These are phyloP conservation scores for Annulohypoxylon stygium DNA, from an alignment of 495 filamentous ascomycete species.

Conservation along the genomic window DNA sequence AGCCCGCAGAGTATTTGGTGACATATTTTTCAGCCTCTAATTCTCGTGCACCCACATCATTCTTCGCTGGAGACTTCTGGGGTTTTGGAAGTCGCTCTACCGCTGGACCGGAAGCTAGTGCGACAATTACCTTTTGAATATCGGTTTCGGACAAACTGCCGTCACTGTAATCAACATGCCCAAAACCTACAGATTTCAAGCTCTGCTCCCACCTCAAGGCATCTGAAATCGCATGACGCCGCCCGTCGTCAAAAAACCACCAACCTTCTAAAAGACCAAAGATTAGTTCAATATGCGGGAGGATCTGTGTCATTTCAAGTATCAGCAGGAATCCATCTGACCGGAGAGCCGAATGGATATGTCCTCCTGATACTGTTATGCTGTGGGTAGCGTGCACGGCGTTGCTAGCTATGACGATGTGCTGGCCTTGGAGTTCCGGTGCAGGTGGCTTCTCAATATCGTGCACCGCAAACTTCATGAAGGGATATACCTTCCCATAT, in stretches of 20 bases:
- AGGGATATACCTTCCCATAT: neutral
- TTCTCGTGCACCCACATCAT: neutral
- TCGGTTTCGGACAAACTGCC: conserved; percentile 1
- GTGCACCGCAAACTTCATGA: neutral
- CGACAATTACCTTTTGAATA: neutral
- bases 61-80: neutral
- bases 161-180: neutral
- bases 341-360: neutral
- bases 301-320: neutral
- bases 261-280: conserved; percentile 2
- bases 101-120: neutral
- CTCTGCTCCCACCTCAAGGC: neutral
- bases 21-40: neutral
- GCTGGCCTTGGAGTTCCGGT: neutral
- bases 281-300: neutral
- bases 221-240: neutral
- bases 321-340: neutral
- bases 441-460: neutral
- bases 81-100: neutral
- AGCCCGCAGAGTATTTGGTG: neutral
- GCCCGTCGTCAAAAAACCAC: neutral
- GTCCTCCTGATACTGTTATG: neutral
- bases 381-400: neutral
- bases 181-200: neutral
- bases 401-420: neutral